Evolutionary conservation across 345 rosid species (phyloP).

Genomic region (Populus simonii): DNA sequence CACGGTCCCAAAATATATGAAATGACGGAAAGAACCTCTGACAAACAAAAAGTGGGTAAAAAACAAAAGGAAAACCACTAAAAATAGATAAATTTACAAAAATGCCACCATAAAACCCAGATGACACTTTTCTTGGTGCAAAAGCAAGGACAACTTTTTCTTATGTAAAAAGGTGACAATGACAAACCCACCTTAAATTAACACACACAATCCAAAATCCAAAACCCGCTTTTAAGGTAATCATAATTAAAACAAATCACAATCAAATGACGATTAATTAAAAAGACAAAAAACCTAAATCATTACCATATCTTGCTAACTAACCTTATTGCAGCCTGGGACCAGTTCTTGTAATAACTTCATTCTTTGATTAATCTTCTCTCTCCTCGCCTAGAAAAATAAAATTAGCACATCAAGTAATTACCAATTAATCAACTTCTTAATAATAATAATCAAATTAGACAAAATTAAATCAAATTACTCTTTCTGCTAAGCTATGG

Average conservation of each 20-base stretch:
- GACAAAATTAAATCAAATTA: slow-evolving; percentile 17
- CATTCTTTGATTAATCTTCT: slow-evolving; percentile 75
- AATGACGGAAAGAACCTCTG: slow-evolving; percentile 36
- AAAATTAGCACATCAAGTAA: slow-evolving; percentile 6
- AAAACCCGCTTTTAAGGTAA: neutral
- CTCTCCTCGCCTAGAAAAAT: slow-evolving; percentile 58
- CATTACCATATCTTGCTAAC: slow-evolving; percentile 45
- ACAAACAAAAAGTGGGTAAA: slow-evolving; percentile 23
- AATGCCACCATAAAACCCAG: slow-evolving; percentile 24
- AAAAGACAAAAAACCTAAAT: neutral
- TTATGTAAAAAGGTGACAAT: slow-evolving; percentile 39
- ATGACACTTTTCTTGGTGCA: slow-evolving; percentile 26
- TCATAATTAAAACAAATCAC: neutral
- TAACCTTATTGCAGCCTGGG: slow-evolving; percentile 83
- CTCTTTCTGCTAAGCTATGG: slow-evolving; percentile 81
- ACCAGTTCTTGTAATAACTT: slow-evolving; percentile 78
- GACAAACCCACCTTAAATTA: slow-evolving; percentile 40
- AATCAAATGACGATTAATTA: neutral
- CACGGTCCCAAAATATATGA: neutral
- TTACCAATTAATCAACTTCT: slow-evolving; percentile 4
- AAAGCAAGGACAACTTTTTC: slow-evolving; percentile 38
- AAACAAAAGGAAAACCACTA: neutral
- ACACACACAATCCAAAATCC: slow-evolving; percentile 29
- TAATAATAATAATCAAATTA: slow-evolving; percentile 1
- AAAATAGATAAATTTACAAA: slow-evolving; percentile 18